Evolutionary conservation across 345 rosid species (phyloP), one percentile per base, ranked within the genome.

Genomic region (Clausena lansium): DNA sequence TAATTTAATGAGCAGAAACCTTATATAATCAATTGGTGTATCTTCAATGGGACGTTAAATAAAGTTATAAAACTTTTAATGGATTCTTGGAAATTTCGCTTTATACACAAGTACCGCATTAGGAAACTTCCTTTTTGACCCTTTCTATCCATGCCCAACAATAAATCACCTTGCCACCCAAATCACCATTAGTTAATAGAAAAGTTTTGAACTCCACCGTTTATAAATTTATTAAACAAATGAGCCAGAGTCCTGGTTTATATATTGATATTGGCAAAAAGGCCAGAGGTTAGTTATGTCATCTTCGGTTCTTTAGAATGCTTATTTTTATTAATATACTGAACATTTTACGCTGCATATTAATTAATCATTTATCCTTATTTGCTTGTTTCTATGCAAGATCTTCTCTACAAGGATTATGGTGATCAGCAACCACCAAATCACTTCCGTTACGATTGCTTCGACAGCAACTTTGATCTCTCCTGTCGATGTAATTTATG

Each of bases 371-470:
- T 47, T 11, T 24, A 33, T 15, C 19, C 20, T 20, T 5, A 10
- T 32, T 22, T 59, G 1, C 58, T 71, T 66, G 22, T 69, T 6
- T 41, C 75, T 59, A 72, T 35, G n/a, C 33, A 66, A 89, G 91
- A 88, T 82, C 81, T 88, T 75, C 89, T 89, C 57, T 81, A 83
- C 84, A 82, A 82, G 82, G 93, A 83, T 72, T 88, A 87, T 81
- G 91, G 76, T 14, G 50, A 45, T 73, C 84, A 71, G 9, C 88
- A 77, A n/a, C 82, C 86, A 57, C 69, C 84, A 4, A 38, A 76
- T 62, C 87, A 85, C 70, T 85, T 86, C 58, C 76, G 63, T 14
- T 82, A 24, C 78, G 75, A 27, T 19, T 73, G 54, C 73, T 30
- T 84, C 45, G 77, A 86, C 81, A 78, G 83, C 85, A 86, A 80